Evolutionary conservation across 2,329 filamentous ascomycete species (phyloP).

Genomic region (Raffaelea ambrosiae): DNA sequence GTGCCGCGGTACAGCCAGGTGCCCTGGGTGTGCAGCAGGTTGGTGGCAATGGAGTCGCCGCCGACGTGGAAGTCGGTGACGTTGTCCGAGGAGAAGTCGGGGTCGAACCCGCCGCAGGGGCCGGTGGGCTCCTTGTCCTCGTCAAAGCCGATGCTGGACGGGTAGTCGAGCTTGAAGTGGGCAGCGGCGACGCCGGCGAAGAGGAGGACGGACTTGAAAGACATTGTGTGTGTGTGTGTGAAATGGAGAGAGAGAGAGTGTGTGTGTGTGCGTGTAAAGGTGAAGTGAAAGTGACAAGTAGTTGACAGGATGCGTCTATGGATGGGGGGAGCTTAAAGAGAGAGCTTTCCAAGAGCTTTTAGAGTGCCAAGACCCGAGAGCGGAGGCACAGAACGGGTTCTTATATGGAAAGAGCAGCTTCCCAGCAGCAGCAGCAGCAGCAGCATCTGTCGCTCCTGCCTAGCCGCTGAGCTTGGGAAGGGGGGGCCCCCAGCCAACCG

Average conservation of each 20-base stretch:
- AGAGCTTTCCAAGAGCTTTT: too few relatives aligned
- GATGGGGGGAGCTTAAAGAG: too few relatives aligned
- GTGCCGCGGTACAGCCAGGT: conserved; percentile 53
- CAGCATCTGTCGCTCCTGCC: too few relatives aligned
- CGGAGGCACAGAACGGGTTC: not conserved
- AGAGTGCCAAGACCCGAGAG: too few relatives aligned
- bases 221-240: not conserved
- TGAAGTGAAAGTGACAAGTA: too few relatives aligned
- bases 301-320: too few relatives aligned
- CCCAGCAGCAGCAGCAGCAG: too few relatives aligned
- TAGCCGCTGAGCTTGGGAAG: too few relatives aligned
- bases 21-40: conserved; percentile 40
- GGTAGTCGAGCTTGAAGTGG: conserved; percentile 47
- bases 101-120: conserved; percentile 47
- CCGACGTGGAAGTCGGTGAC: conserved; percentile 46
- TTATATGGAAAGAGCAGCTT: too few relatives aligned
- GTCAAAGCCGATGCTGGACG: conserved; percentile 36
- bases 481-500: too few relatives aligned
- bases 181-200: conserved; percentile 33
- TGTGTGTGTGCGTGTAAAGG: too few relatives aligned
- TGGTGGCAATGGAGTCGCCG: conserved; percentile 42
- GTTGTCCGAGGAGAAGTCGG: conserved; percentile 30
- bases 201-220: conserved; percentile 16
- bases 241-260: not conserved
- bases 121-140: conserved; percentile 33